Percentiles rank a stretch among this genome's conserved stretches.
Evolutionary conservation across 2,329 filamentous ascomycete species (phyloP).

Genomic region (Exophiala lecanii-corni): DNA sequence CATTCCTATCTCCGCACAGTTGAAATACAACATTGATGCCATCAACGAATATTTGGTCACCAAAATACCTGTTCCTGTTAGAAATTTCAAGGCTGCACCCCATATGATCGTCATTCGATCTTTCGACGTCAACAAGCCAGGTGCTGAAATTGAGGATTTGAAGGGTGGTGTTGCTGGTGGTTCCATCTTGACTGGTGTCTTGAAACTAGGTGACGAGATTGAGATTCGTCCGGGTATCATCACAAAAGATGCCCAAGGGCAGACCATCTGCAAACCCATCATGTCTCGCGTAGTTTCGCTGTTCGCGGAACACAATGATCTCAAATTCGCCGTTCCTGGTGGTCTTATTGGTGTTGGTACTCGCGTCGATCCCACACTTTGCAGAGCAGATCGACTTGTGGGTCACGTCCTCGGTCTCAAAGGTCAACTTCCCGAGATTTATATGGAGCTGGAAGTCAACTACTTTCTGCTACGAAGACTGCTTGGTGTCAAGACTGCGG

Average conservation of each 20-base stretch:
- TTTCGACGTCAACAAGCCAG: conserved; percentile 99
- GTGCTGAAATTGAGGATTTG: conserved; percentile 95
- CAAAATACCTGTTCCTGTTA: conserved; percentile 84
- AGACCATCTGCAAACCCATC: conserved; percentile 94
- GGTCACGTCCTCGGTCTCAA: conserved; percentile 95
- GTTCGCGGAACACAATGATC: conserved; percentile 95
- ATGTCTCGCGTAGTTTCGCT: conserved; percentile 92
- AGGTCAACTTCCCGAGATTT: conserved; percentile 90
- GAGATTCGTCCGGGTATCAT: conserved; percentile 99
- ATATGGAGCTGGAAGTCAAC: conserved; percentile 98
- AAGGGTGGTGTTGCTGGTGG: conserved; percentile 99
- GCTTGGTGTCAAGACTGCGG: conserved; percentile 93
- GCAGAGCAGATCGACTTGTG: conserved; percentile 96
- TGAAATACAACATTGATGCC: conserved; percentile 99
- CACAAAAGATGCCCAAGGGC: conserved; percentile 86
- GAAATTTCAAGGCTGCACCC: conserved; percentile 86
- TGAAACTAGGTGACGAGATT: conserved; percentile 96
- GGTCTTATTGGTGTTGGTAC: conserved; percentile 98
- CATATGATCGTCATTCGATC: conserved; percentile 99
- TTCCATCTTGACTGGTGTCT: conserved; percentile 89
- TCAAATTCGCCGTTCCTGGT: conserved; percentile 97
- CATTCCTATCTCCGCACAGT: conserved; percentile 93
- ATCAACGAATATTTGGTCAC: conserved; percentile 95
- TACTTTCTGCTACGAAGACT: conserved; percentile 95
- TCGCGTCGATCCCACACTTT: conserved; percentile 93